Evolutionary conservation across 768 basidiomycete species (phyloP).

Genomic region (Imleria badia): DNA sequence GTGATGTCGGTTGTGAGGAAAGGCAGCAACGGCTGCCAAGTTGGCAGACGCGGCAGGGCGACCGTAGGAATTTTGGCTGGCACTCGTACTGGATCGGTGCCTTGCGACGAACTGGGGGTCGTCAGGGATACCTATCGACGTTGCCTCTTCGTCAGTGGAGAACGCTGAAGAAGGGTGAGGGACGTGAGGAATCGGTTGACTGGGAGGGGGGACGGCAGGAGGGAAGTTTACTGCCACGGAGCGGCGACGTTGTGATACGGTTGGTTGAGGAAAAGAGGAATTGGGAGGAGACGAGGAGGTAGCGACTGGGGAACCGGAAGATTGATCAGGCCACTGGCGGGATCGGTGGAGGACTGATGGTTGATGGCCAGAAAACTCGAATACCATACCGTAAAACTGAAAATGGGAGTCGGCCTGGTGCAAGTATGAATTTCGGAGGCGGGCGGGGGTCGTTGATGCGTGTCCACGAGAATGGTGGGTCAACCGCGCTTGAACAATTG

Average conservation of each 20-base stretch:
- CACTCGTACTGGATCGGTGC: conserved; percentile 38
- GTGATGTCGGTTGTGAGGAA: conserved; percentile 52
- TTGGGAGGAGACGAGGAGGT: conserved; percentile 33
- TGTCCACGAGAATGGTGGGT: conserved; percentile 2
- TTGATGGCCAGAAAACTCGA: conserved; percentile 31
- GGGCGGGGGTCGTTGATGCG: background rate
- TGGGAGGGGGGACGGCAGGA: conserved; percentile 71
- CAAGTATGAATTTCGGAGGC: background rate
- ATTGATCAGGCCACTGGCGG: conserved; percentile 36
- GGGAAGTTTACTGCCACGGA: conserved; percentile 64
- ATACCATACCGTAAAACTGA: conserved; percentile 25
- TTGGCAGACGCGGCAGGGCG: conserved; percentile 47
- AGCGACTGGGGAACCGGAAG: conserved; percentile 17
- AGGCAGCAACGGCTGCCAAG: conserved; percentile 58
- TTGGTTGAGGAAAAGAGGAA: conserved; percentile 33
- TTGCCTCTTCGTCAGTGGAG: conserved; percentile 20
- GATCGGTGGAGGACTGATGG: conserved; percentile 29
- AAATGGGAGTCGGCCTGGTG: background rate
- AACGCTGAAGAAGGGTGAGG: conserved; percentile 38
- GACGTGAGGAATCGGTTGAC: conserved; percentile 69
- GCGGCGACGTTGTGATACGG: conserved; percentile 53
- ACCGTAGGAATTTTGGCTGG: conserved; percentile 28
- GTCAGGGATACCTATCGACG: conserved; percentile 24
- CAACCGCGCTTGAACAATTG: conserved; percentile 2
- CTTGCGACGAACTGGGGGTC: conserved; percentile 30